Evolutionary conservation across 73 alveolate genomes (phyloP).

Genomic region (Paramecium caudatum): DNA sequence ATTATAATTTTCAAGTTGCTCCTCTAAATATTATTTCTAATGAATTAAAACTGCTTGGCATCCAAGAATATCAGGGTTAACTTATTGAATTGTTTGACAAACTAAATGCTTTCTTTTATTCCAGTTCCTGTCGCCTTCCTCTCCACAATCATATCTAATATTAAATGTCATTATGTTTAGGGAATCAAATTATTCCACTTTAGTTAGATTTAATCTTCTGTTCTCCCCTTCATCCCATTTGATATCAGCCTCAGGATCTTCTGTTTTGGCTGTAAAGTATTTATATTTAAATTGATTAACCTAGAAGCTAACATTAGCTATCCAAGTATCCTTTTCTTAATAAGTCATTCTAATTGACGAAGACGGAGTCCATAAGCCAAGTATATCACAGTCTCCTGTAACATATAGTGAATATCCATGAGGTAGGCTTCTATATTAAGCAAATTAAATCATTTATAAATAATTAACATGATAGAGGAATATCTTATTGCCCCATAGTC

Average conservation of each 20-base stretch:
- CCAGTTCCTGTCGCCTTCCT: not conserved
- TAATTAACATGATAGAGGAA: too few species aligned
- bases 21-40: too few species aligned
- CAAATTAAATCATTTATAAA: too few species aligned
- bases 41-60: not conserved
- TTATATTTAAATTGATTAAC: not conserved
- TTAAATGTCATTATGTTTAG: not conserved
- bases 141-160: conserved; percentile 10
- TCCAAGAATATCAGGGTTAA: conserved; percentile 20
- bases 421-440: not conserved
- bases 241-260: not conserved
- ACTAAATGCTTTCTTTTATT: not conserved
- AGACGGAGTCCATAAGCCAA: not conserved
- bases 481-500: too few species aligned
- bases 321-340: not conserved
- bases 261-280: not conserved
- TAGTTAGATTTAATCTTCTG: not conserved
- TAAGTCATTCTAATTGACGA: not conserved
- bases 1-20: not conserved
- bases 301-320: not conserved
- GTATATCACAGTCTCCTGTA: not conserved
- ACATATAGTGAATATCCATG: not conserved
- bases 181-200: not conserved
- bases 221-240: conserved; percentile 18
- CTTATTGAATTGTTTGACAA: not conserved